Evolutionary conservation across 192 early-diverging fungal species (phyloP).

Genomic region (Haplosporangium gracile): DNA sequence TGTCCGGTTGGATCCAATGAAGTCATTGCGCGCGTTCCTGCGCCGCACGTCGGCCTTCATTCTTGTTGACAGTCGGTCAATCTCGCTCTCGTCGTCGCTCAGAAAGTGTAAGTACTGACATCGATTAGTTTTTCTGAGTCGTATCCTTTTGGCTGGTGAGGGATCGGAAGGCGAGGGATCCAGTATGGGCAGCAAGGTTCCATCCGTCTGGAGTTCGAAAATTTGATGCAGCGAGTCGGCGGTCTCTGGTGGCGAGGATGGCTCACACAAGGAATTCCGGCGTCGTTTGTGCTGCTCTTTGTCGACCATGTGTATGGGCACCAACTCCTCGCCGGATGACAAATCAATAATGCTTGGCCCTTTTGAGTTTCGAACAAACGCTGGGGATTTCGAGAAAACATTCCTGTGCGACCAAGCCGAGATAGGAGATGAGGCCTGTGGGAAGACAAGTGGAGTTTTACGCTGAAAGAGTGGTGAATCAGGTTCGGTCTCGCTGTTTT

Average conservation of each 20-base stretch:
- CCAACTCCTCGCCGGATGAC: constrained; percentile 50
- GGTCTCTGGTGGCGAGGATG: neutral
- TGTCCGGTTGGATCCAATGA: constrained; percentile 1
- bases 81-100: constrained; percentile 13
- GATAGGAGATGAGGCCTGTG: neutral
- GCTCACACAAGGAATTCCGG: constrained; percentile 9
- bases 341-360: constrained; percentile 54
- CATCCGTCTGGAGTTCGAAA: constrained; percentile 43
- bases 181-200: constrained; percentile 21
- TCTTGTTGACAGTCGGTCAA: neutral
- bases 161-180: constrained; percentile 22
- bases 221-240: constrained; percentile 14
- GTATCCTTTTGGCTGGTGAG: constrained; percentile 39
- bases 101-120: constrained; percentile 13
- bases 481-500: neutral
- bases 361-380: neutral
- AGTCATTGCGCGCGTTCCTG: neutral
- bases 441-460: neutral
- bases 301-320: constrained; percentile 40
- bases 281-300: constrained; percentile 41
- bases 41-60: neutral
- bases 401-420: constrained; percentile 3
- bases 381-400: neutral
- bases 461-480: neutral
- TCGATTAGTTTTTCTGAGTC: neutral